Evolutionary conservation across 139 green algal species (phyloP).

Genomic region (Closterium sp.): DNA sequence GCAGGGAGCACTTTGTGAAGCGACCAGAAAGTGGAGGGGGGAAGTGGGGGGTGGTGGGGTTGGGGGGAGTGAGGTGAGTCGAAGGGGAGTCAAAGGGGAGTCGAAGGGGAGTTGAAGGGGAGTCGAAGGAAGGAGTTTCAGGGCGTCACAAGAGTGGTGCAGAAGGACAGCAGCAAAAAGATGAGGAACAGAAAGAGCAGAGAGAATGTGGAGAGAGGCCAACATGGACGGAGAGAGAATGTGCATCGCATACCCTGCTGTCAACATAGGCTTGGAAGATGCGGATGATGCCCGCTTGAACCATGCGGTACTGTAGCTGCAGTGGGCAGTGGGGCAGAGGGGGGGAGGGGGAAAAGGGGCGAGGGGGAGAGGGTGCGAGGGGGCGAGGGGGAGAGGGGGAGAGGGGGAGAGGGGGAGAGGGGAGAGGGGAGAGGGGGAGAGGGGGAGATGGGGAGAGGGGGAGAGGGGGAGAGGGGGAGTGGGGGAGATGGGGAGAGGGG

Average conservation of each 20-base stretch:
- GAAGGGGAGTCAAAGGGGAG: no score
- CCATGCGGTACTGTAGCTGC: background rate
- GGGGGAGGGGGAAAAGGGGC: background rate
- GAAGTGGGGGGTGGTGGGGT: background rate
- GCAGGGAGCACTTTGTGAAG: background rate
- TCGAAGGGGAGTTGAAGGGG: no score
- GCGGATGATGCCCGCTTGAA: constrained; percentile 1
- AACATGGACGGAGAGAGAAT: no score
- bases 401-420: background rate
- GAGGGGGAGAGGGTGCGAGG: background rate
- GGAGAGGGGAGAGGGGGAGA: background rate
- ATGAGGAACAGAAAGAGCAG: background rate
- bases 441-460: background rate
- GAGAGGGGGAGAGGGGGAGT: background rate
- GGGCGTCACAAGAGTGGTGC: no score
- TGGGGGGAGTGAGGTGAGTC: no score
- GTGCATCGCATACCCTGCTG: background rate
- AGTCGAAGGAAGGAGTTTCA: no score
- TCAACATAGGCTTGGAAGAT: background rate
- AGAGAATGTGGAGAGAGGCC: background rate
- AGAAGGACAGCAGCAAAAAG: background rate
- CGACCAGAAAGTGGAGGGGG: background rate
- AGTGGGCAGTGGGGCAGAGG: no score
- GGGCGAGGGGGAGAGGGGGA: background rate
- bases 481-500: background rate